Evolutionary conservation across 2,329 filamentous ascomycete genomes (phyloP).

Genomic region (Triangularia setosa): DNA sequence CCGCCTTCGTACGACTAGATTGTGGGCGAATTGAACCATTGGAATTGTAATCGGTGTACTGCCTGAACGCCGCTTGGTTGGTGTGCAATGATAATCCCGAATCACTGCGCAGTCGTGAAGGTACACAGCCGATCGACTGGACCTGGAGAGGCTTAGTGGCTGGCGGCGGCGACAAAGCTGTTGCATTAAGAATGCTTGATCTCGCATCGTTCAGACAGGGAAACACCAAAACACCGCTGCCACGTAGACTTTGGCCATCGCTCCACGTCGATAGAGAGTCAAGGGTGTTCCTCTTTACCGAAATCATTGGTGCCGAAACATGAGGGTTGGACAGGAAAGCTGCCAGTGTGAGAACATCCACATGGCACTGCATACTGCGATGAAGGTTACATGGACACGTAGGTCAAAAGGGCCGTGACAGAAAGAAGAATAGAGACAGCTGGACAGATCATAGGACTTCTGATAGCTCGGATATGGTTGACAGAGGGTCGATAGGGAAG

Average conservation of each 20-base stretch:
- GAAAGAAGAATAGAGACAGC: neutral
- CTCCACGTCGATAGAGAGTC: constrained; percentile 16
- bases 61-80: constrained; percentile 41
- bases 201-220: constrained; percentile 14
- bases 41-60: constrained; percentile 44
- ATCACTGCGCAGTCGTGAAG: constrained; percentile 39
- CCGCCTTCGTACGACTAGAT: constrained; percentile 11
- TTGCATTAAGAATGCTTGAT: constrained; percentile 12
- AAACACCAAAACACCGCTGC: constrained; percentile 7
- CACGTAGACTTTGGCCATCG: constrained; percentile 6
- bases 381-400: neutral
- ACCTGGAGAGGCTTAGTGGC: constrained; percentile 18
- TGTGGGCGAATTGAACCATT: constrained; percentile 34
- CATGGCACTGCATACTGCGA: neutral
- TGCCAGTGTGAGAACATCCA: neutral
- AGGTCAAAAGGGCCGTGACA: neutral
- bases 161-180: constrained; percentile 28
- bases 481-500: neutral
- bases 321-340: neutral
- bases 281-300: constrained; percentile 10
- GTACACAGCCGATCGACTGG: constrained; percentile 22
- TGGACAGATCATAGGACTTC: neutral
- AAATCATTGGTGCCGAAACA: constrained; percentile 3
- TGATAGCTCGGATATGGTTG: neutral
- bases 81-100: constrained; percentile 45